These are phyloP conservation scores for Ogataea haglerorum DNA, from an alignment of 805 yeast species.

Conservation along the genomic window DNA sequence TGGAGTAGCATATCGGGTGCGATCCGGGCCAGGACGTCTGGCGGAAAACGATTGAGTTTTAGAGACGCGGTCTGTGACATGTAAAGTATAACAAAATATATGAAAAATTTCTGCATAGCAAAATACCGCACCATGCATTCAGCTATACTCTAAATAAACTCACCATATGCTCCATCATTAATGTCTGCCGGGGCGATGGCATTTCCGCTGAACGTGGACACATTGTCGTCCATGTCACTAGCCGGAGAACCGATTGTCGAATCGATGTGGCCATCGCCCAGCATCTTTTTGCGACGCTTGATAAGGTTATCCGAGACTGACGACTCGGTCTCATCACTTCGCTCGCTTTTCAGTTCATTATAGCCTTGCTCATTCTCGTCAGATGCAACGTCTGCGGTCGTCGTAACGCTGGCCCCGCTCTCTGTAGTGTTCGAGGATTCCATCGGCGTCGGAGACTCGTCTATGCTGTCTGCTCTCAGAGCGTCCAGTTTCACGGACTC, in stretches of 20 bases:
- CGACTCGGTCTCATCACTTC: slow-evolving; percentile 4
- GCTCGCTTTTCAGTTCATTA: slow-evolving; percentile 5
- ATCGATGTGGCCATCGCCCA: slow-evolving; percentile 11
- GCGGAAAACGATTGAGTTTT: slow-evolving; percentile 63
- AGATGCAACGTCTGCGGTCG: slow-evolving; percentile 10
- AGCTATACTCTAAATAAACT: slow-evolving; percentile 6
- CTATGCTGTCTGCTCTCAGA: slow-evolving; percentile 1
- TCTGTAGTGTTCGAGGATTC: slow-evolving; percentile 1
- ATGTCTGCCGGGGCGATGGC: slow-evolving; percentile 25
- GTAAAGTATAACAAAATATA: background rate
- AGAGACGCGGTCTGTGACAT: slow-evolving; percentile 10
- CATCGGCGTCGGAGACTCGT: slow-evolving; percentile 8
- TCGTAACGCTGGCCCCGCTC: slow-evolving; percentile 3
- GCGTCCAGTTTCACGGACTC: background rate
- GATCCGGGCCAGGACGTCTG: slow-evolving; percentile 75
- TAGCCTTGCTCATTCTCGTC: slow-evolving; percentile 9
- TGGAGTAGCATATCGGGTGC: slow-evolving; percentile 83
- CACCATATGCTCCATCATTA: slow-evolving; percentile 14
- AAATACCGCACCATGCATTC: background rate
- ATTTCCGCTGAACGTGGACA: slow-evolving; percentile 29
- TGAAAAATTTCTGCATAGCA: slow-evolving; percentile 2
- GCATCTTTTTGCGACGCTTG: slow-evolving; percentile 26
- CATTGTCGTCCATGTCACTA: slow-evolving; percentile 32
- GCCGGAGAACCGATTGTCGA: slow-evolving; percentile 31
- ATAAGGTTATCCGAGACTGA: slow-evolving; percentile 10